phyloP scores from a whole-genome alignment of 768 basidiomycete species.

The Leccinum broughii region DNA sequence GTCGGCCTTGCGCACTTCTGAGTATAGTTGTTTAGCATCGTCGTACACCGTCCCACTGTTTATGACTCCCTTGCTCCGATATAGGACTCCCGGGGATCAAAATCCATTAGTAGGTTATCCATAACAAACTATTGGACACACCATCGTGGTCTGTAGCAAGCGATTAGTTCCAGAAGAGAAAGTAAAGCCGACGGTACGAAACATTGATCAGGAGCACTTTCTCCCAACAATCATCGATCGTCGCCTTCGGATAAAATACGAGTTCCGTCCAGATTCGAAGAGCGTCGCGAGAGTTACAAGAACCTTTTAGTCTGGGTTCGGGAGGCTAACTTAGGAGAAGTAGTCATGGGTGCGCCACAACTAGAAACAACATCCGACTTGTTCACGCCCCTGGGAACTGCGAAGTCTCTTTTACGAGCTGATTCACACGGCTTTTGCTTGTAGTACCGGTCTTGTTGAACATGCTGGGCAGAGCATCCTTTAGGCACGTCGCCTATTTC shows the following conservation, averaged over 20 bases:
- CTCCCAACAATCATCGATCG: no score
- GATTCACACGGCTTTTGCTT: background rate
- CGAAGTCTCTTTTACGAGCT: background rate
- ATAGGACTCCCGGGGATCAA: constrained; percentile 58
- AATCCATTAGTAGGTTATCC: constrained; percentile 1
- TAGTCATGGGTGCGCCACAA: no score
- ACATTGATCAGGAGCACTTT: constrained; percentile 88
- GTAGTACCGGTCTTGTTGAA: background rate
- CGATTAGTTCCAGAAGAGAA: background rate
- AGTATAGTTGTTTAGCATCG: constrained; percentile 87
- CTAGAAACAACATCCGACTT: no score
- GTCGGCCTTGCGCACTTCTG: constrained; percentile 63
- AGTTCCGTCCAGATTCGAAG: constrained; percentile 36
- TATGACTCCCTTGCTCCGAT: constrained; percentile 27
- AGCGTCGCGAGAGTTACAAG: constrained; percentile 83
- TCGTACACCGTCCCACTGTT: constrained; percentile 93
- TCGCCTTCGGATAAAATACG: constrained; percentile 80
- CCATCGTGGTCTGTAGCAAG: constrained; percentile 72
- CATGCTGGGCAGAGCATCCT: constrained; percentile 45
- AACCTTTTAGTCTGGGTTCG: background rate
- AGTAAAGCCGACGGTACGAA: constrained; percentile 25
- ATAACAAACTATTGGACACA: constrained; percentile 31
- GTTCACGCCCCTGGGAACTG: background rate
- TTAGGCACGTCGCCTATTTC: constrained; percentile 72
- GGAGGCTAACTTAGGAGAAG: background rate